These are phyloP conservation scores for Blastobotrys robertii DNA, from an alignment of 805 yeast genomes.

Conservation along the genomic window DNA sequence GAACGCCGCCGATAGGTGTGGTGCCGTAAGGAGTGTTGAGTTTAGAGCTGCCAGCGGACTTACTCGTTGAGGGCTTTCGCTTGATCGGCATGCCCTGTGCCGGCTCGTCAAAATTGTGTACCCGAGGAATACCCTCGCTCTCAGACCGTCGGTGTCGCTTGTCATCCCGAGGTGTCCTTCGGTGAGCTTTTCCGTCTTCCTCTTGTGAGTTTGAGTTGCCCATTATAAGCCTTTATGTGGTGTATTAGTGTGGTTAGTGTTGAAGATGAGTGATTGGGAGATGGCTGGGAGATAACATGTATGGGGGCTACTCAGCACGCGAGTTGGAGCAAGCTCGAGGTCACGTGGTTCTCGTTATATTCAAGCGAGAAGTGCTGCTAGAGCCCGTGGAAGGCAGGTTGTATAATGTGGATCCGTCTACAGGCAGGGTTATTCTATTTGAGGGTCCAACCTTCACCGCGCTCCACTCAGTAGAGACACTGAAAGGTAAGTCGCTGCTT, in stretches of 20 bases:
- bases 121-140: background rate
- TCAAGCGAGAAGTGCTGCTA: constrained; percentile 1
- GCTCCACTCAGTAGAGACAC: background rate
- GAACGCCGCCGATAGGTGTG: constrained; percentile 5
- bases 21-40: background rate
- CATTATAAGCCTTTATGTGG: constrained; percentile 4
- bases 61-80: background rate
- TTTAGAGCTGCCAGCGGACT: background rate
- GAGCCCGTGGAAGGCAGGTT: constrained; percentile 8
- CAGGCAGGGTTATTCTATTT: constrained; percentile 8
- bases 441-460: background rate
- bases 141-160: constrained; percentile 1
- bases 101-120: background rate
- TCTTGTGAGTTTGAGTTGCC: constrained; percentile 18
- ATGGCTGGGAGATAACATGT: background rate
- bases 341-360: constrained; percentile 3
- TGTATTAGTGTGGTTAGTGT: background rate
- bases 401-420: constrained; percentile 9
- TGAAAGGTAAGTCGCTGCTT: background rate
- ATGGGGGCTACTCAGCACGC: too few species aligned
- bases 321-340: constrained; percentile 6
- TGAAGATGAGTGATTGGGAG: background rate
- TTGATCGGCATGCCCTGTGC: background rate
- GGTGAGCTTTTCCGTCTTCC: constrained; percentile 8
- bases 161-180: background rate